A percentile compares a stretch with the other conserved stretches of the same genome.
Evolutionary conservation across 2,329 filamentous ascomycete genomes (phyloP).

Genomic region (Stagonosporopsis vannaccii): DNA sequence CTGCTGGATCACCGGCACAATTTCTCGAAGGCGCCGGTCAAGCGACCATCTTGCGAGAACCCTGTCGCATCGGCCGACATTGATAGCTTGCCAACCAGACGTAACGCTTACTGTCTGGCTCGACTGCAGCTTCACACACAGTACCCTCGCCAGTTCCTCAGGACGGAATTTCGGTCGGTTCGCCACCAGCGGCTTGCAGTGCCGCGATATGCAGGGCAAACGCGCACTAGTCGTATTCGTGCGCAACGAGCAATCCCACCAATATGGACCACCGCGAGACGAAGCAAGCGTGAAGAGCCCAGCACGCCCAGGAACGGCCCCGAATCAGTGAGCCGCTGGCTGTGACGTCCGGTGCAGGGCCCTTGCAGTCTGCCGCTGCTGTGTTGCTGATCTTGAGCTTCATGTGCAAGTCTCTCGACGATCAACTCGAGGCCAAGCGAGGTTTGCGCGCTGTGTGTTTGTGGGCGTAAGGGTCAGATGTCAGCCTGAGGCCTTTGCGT

Average conservation of each 20-base stretch:
- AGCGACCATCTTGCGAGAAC: constrained; percentile 20
- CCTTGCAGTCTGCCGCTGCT: constrained; percentile 1
- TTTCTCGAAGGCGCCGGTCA: constrained; percentile 20
- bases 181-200: constrained; percentile 17
- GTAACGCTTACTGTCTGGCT: no score
- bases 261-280: constrained; percentile 24
- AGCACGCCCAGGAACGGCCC: constrained; percentile 12
- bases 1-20: constrained; percentile 24
- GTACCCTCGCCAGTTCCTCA: background rate
- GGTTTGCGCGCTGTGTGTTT: background rate
- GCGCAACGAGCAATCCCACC: constrained; percentile 24
- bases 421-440: background rate
- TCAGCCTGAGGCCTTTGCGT: background rate
- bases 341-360: background rate
- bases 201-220: constrained; percentile 38
- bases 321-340: constrained; percentile 10
- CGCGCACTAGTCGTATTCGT: constrained; percentile 19
- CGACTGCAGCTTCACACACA: background rate
- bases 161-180: constrained; percentile 15
- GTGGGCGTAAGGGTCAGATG: constrained; percentile 3
- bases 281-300: constrained; percentile 9
- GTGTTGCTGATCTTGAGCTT: background rate
- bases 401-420: background rate
- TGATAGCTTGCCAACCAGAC: background rate
- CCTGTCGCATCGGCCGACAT: constrained; percentile 26